Base-by-base conservation (phyloP, 2,329 filamentous ascomycete species). In the Neonectria magnoliae region DNA sequence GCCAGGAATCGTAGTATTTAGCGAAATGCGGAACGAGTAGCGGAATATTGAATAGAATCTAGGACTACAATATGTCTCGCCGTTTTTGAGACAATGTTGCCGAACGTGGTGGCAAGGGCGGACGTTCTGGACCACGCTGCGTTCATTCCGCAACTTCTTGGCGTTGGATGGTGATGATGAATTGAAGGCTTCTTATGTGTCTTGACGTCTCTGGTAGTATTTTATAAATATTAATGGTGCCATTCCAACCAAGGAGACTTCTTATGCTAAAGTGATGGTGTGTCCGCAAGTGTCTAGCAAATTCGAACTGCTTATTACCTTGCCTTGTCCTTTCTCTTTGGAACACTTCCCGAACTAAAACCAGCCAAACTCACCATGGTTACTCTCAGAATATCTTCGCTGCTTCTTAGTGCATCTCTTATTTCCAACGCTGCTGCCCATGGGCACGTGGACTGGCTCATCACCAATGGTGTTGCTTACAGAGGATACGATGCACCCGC, bases 361-460 rank as follows among this genome's bases (percentile, higher is more conserved):
- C 10, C 31, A 16, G 13, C 4, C 2, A 18, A 11, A 14, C 10
- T 10, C 44, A 60, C 4, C 8, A 72, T 72, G 70, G 2, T 29
- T 4, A 31, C 18, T 2, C 14, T 48, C 27, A 63, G 58, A n/a
- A 44, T 10, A 6, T 29, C 31, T 9, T 14, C 31, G 5, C 25
- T 68, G 3, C 14, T 66, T 13, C 6, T 41, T 1, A 3, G 73
- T 6, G 22, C 54, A 22, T 36, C 38, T 7, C 58, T 41, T 18
- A 53, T 14, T 3, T 36, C 29, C 0, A 27, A 60, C 3, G 60
- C 68, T 4, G 27, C 62, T 5, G 66, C 69, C 2, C 71, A 73
- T 8, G 71, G 71, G 3, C 71, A 73, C 50, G 71, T 73, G 0
- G 71, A 73, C 25, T 73, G 71, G 71, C 68, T 73, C 1, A 63